Conservation (phyloP, 1,284 basidiomycete species). For the Puccinia sorghi region DNA sequence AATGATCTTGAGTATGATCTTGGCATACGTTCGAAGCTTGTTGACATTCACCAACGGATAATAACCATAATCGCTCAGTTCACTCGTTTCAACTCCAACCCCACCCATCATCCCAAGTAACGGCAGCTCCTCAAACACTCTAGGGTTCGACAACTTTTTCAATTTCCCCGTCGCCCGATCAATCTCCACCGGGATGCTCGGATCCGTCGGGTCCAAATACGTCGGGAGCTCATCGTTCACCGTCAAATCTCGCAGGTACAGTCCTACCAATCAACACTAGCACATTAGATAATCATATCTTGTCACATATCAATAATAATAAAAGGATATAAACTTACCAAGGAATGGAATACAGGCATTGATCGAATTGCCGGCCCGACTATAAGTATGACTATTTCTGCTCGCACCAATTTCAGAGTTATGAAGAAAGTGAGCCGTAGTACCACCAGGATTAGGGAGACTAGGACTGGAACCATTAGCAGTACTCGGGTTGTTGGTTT, state of each 20-base stretch:
- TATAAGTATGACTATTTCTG: conserved; percentile 6
- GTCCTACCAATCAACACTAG: conserved; percentile 61
- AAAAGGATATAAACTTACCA: conserved; percentile 10
- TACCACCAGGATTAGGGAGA: background rate
- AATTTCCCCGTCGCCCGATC: conserved; percentile 68
- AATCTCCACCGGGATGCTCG: conserved; percentile 66
- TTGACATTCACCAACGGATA: conserved; percentile 83
- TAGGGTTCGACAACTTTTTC: conserved; percentile 69
- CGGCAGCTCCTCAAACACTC: conserved; percentile 65
- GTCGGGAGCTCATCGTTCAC: conserved; percentile 71
- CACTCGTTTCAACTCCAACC: conserved; percentile 63
- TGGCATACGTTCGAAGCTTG: conserved; percentile 77
- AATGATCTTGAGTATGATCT: conserved; percentile 72
- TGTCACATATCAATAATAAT: background rate
- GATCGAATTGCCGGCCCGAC: background rate
- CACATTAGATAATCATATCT: background rate
- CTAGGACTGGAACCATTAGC: background rate
- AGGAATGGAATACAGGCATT: conserved; percentile 48
- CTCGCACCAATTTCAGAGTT: background rate
- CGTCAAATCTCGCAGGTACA: conserved; percentile 74
- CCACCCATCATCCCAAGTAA: conserved; percentile 61
- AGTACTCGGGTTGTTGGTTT: background rate
- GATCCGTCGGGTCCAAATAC: conserved; percentile 76
- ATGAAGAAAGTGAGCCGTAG: background rate
- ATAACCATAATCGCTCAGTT: conserved; percentile 63